A percentile compares a stretch with the other conserved stretches of the same genome.
These are phyloP conservation scores for Ceratobasidium papillatum DNA, from an alignment of 1,284 basidiomycete genomes.

Conservation along the genomic window DNA sequence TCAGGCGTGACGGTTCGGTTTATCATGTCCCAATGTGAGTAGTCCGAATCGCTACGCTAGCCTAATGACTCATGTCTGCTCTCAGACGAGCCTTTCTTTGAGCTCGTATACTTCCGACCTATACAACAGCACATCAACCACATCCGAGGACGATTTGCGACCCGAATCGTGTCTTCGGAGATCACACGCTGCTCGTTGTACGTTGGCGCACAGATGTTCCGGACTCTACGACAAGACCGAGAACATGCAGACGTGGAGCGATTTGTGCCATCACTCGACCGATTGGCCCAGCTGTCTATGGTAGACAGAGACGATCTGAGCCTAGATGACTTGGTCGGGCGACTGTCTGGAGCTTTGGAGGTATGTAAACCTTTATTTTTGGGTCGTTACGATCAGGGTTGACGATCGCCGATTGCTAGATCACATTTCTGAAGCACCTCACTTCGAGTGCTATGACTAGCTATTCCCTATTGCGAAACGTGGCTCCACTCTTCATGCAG, in stretches of 20 bases:
- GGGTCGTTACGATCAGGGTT: no score
- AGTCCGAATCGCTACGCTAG: neutral
- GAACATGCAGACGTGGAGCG: neutral
- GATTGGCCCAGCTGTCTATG: neutral
- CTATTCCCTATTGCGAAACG: neutral
- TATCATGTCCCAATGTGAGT: constrained; percentile 27
- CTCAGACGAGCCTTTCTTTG: constrained; percentile 8
- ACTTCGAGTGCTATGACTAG: neutral
- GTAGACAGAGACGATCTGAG: neutral
- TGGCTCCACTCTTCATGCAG: constrained; percentile 9
- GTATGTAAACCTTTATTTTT: no score
- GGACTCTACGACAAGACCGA: neutral
- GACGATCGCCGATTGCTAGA: no score
- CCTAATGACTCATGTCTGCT: neutral
- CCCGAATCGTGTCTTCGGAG: neutral
- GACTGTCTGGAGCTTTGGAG: neutral
- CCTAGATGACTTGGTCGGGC: neutral
- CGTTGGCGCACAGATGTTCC: constrained; percentile 16
- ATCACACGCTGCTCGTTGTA: constrained; percentile 21
- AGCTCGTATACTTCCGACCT: neutral
- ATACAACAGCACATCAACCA: neutral
- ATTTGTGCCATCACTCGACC: neutral
- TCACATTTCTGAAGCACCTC: constrained; percentile 2
- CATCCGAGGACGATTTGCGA: neutral
- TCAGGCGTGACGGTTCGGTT: neutral